Conservation (phyloP, 1,139 yeast genomes). For the Diutina siamensis region DNA sequence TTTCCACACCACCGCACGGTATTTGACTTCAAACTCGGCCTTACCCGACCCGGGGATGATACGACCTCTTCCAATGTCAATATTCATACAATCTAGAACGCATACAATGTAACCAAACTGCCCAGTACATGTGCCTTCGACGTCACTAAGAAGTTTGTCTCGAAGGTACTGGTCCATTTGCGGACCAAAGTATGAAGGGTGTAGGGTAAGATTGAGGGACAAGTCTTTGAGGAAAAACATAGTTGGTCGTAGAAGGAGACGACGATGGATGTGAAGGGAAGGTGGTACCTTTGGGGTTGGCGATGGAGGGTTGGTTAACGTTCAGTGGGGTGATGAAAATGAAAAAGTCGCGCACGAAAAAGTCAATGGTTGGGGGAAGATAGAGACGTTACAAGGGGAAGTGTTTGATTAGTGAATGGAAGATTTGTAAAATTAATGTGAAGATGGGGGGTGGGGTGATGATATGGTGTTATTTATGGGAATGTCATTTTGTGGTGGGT, state of each 20-base stretch:
- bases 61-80: constrained; percentile 91
- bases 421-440: no score
- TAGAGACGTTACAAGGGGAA: no score
- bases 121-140: constrained; percentile 98
- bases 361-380: no score
- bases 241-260: constrained; percentile 14
- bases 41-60: constrained; percentile 84
- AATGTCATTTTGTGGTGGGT: no score
- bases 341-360: no score
- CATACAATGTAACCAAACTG: constrained; percentile 96
- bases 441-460: no score
- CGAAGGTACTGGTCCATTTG: constrained; percentile 91
- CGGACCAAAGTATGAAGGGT: constrained; percentile 96
- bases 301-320: no score
- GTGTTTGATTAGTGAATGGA: no score
- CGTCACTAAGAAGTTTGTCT: constrained; percentile 84
- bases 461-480: no score
- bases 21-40: constrained; percentile 94
- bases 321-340: no score
- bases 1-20: constrained; percentile 95
- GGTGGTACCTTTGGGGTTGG: no score
- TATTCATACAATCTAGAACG: constrained; percentile 87
- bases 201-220: constrained; percentile 81
- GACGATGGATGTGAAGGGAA: no score
- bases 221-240: constrained; percentile 65